These are phyloP conservation scores for Oenanthe javanica DNA, from an alignment of 140 eudicot species.

Conservation along the genomic window DNA sequence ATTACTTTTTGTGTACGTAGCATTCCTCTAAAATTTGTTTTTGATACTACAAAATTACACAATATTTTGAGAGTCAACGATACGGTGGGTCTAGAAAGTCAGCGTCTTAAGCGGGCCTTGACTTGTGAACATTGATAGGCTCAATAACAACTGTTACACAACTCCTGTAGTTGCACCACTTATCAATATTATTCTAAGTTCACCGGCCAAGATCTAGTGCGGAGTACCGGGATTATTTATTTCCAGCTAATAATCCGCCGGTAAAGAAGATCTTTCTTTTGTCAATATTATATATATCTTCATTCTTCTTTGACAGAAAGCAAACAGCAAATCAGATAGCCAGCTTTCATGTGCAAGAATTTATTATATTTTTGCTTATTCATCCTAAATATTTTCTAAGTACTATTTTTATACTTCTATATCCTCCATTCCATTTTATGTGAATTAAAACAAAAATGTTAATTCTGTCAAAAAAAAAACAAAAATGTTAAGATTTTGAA, in stretches of 20 bases:
- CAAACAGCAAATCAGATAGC: background rate
- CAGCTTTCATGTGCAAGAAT: background rate
- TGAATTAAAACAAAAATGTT: too few species aligned
- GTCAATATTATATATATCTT: background rate
- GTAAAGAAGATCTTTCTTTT: background rate
- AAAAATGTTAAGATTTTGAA: too few species aligned
- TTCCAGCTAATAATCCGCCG: background rate
- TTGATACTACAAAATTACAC: too few species aligned
- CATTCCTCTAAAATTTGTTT: too few species aligned
- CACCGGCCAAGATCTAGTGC: background rate
- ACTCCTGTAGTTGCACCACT: background rate
- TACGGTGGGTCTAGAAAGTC: too few species aligned
- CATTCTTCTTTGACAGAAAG: background rate
- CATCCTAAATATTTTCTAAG: too few species aligned
- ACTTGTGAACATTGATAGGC: background rate
- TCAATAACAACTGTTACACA: background rate
- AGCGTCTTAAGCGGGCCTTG: background rate
- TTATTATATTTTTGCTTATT: background rate
- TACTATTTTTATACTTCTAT: too few species aligned
- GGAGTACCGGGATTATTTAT: background rate
- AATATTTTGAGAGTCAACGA: too few species aligned
- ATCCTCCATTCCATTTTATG: too few species aligned
- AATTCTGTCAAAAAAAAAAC: too few species aligned
- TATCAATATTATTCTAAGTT: background rate
- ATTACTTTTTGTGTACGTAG: too few species aligned